These are phyloP conservation scores for Cytidiella melzeri DNA, from an alignment of 768 basidiomycete species.

Conservation along the genomic window DNA sequence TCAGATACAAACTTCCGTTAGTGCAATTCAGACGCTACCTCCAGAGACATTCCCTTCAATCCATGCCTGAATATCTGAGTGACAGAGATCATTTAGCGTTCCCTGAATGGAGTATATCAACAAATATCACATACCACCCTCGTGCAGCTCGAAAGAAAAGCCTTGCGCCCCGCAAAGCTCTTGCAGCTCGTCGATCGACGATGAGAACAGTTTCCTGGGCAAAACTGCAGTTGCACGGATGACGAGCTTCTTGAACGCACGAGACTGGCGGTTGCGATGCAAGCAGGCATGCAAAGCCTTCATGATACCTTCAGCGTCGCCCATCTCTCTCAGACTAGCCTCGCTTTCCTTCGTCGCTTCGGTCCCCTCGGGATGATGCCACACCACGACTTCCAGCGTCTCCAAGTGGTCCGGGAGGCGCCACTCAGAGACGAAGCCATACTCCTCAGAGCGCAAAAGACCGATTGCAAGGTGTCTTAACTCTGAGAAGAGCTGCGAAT, in stretches of 20 bases:
- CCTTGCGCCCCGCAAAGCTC: conserved; percentile 1
- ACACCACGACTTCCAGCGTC: conserved; percentile 1
- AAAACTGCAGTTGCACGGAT: neutral
- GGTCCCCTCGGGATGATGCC: neutral
- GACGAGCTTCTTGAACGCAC: conserved; percentile 6
- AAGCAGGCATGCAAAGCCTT: conserved; percentile 3
- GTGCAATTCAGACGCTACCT: too few species aligned
- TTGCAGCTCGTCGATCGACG: neutral
- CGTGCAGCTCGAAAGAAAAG: neutral
- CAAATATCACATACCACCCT: conserved; percentile 1
- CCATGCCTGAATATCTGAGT: too few species aligned
- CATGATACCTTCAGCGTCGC: conserved; percentile 2
- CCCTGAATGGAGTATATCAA: too few species aligned
- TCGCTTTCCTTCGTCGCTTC: neutral
- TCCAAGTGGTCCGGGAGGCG: conserved; percentile 10
- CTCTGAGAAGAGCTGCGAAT: neutral
- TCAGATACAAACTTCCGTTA: too few species aligned
- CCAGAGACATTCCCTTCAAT: too few species aligned
- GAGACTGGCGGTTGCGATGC: conserved; percentile 10
- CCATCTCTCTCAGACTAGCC: neutral
- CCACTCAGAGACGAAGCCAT: conserved; percentile 5
- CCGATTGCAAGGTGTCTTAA: conserved; percentile 1
- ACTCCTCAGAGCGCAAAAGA: neutral
- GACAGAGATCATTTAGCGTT: too few species aligned
- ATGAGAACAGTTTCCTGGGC: neutral